Percentiles rank a stretch among this genome's conserved stretches.
phyloP scores from a whole-genome alignment of 2,329 filamentous ascomycete species.

The Apiospora phragmitis region DNA sequence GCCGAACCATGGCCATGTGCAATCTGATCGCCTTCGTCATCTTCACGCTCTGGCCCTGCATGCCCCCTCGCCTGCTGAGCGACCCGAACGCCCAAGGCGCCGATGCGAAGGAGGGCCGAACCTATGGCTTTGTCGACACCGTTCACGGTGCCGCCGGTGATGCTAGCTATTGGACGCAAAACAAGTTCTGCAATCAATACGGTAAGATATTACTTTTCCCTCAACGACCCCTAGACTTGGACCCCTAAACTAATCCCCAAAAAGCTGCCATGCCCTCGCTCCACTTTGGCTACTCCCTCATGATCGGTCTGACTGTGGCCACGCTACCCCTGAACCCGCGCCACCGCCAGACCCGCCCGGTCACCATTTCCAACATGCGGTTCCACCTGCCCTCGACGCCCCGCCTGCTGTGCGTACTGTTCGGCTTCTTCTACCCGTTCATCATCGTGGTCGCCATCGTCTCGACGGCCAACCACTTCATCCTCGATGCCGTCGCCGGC shows the following conservation, averaged over 20 bases:
- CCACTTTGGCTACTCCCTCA: conserved; percentile 74
- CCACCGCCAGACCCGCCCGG: conserved; percentile 48
- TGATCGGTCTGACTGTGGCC: conserved; percentile 70
- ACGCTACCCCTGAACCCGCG: conserved; percentile 61
- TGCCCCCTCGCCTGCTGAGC: conserved; percentile 62
- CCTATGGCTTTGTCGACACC: conserved; percentile 62
- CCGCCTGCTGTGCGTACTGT: conserved; percentile 42
- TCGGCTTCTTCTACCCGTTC: conserved; percentile 64
- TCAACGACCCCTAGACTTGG: not conserved
- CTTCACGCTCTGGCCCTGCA: conserved; percentile 65
- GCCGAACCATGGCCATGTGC: conserved; percentile 62
- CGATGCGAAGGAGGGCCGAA: conserved; percentile 58
- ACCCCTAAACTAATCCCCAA: not conserved
- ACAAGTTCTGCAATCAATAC: conserved; percentile 75
- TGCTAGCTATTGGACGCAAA: conserved; percentile 69
- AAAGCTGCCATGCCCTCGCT: conserved; percentile 72
- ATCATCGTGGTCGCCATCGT: conserved; percentile 68
- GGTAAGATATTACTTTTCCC: conserved; percentile 41
- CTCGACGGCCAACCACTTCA: conserved; percentile 72
- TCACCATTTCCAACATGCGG: conserved; percentile 11
- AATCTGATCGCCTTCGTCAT: conserved; percentile 61
- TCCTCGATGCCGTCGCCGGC: conserved; percentile 70
- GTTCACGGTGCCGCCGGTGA: conserved; percentile 57
- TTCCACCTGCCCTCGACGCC: conserved; percentile 22
- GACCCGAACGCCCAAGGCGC: conserved; percentile 54